A percentile compares a stretch with the other conserved stretches of the same genome.
These are phyloP conservation scores for Cutaneotrichosporon cavernicola DNA, from an alignment of 1,284 basidiomycete species.

Conservation along the genomic window DNA sequence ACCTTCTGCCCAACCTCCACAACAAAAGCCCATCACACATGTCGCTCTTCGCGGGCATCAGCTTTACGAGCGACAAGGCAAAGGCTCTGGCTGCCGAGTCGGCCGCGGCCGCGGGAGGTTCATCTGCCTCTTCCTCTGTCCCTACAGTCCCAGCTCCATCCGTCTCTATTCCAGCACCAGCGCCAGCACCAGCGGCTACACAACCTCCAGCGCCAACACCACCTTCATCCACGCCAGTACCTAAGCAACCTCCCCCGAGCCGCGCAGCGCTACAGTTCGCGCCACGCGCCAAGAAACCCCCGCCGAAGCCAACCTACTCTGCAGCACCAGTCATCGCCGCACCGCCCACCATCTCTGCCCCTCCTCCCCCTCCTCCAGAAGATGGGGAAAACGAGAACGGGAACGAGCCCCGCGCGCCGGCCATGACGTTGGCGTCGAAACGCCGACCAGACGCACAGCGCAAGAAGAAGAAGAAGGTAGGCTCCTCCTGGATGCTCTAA, in stretches of 20 bases:
- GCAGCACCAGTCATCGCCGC: constrained; percentile 17
- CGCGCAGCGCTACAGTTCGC: constrained; percentile 46
- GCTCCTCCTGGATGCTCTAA: constrained; percentile 10
- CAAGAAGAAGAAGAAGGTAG: constrained; percentile 45
- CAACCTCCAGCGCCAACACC: background rate
- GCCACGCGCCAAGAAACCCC: constrained; percentile 40
- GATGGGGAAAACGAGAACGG: background rate
- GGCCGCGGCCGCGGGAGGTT: constrained; percentile 3
- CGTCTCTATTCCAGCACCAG: background rate
- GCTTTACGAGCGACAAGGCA: constrained; percentile 35
- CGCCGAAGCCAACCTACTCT: constrained; percentile 24
- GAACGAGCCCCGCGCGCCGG: constrained; percentile 33
- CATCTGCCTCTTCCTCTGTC: constrained; percentile 6
- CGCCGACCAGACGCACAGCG: constrained; percentile 13
- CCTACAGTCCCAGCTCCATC: background rate
- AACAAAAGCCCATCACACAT: constrained; percentile 23
- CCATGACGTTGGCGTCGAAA: constrained; percentile 41
- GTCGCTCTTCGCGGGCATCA: constrained; percentile 51
- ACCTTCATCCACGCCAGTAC: background rate
- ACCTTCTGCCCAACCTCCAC: background rate
- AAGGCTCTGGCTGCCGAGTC: constrained; percentile 25
- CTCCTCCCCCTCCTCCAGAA: constrained; percentile 7
- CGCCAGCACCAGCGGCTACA: background rate
- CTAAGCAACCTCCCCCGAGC: background rate
- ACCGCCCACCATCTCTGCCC: background rate